Base-by-base conservation (phyloP, 2,329 filamentous ascomycete genomes). In the Knufia fluminis region DNA sequence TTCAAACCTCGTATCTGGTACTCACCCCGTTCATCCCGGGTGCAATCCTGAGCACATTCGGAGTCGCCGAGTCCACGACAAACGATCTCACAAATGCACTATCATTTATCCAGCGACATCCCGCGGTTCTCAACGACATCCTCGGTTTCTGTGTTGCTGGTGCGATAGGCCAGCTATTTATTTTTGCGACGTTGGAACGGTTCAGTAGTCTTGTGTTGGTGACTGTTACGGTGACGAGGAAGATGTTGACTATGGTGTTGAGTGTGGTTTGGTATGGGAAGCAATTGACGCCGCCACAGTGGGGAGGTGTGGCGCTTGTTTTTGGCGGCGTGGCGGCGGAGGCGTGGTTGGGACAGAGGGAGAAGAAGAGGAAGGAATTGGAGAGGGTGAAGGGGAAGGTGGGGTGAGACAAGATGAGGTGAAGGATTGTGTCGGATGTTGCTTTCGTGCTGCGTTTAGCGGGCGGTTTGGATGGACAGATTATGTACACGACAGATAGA, bases 211-310 rank as follows among this genome's bases (percentile, higher is more conserved):
- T 98, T 43, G 77, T 97, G 46, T 80, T 98, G 44, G 91, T 97
- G 38, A 97, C 92, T 3, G 90, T 98, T 2, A 98, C 89, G 1
- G 92, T 98, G 40, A 98, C 92, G 40, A 79, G 92, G 63, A 98
- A 98, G 73, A 98, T 98, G 92, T 79, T 97, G 66, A 97, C 91
- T 58, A 98, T 98, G 92, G 87, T 97, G 52, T 76, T 97, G 46
- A 95, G 88, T 48, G 92, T 98, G 23, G 74, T 97, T 53, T 89
- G 88, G 70, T 98, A 97, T 65, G 92, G 92, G 23, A 92, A 98
- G 67, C 79, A 78, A 55, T 76, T 98, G 43, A 85, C 80, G 23
- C 70, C 73, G n/a, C 94, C 91, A 77, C 92, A 98, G 71, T 95
- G 90, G 86, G 71, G 94, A 4, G 92, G 92, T 55, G 90, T 98